phyloP scores from a whole-genome alignment of 2,329 filamentous ascomycete species.

The Ambrosiella beaveri region DNA sequence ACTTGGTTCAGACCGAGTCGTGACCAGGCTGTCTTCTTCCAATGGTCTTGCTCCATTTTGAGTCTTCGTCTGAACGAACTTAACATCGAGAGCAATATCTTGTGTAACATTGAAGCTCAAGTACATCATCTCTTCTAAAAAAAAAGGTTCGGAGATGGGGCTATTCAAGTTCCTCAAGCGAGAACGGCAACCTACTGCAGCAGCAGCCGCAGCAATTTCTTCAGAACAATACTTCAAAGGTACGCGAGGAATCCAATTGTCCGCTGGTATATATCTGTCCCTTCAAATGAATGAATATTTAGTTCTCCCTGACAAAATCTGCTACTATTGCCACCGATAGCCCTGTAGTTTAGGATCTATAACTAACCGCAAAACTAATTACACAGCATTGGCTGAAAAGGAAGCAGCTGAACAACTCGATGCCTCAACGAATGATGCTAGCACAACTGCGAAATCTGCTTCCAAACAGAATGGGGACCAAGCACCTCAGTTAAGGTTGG shows the following conservation, averaged over 20 bases:
- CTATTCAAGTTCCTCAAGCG: conserved; percentile 12
- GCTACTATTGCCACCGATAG: not conserved
- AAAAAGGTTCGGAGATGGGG: conserved; percentile 1
- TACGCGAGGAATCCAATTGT: not conserved
- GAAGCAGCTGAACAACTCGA: conserved; percentile 4
- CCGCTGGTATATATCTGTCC: not conserved
- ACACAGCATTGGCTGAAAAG: conserved; percentile 7
- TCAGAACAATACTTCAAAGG: conserved; percentile 13
- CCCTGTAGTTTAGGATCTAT: not conserved
- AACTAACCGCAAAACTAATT: not conserved
- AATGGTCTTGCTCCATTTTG: too few relatives aligned
- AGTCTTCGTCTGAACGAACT: too few relatives aligned
- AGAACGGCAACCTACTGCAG: conserved; percentile 8
- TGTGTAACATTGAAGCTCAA: too few relatives aligned
- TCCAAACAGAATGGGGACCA: not conserved
- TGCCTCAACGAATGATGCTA: not conserved
- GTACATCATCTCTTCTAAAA: too few relatives aligned
- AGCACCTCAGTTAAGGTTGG: conserved; percentile 5
- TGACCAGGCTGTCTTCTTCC: too few relatives aligned
- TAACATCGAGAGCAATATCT: too few relatives aligned
- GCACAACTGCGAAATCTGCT: not conserved
- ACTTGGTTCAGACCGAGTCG: too few relatives aligned
- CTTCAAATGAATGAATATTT: not conserved
- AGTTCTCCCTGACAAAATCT: not conserved
- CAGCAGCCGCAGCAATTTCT: conserved; percentile 11